Conservation (phyloP, 1,284 basidiomycete genomes). For the Amylostereum chailletii region DNA sequence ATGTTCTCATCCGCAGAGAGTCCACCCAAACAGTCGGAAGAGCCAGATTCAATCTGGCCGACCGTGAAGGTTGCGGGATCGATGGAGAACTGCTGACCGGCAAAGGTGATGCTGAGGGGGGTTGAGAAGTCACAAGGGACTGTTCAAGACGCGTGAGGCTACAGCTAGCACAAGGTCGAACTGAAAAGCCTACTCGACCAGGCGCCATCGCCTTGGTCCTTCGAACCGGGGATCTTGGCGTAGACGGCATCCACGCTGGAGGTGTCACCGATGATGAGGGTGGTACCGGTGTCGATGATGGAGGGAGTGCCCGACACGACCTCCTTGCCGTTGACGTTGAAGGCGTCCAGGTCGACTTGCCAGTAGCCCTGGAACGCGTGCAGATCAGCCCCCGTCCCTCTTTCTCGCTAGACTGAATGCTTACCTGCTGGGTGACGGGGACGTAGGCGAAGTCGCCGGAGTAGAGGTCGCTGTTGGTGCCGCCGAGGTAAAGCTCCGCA, state of each 20-base stretch:
- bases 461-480: conserved; percentile 14
- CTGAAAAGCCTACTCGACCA: conserved; percentile 5
- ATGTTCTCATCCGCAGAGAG: conserved; percentile 8
- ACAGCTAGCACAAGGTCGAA: neutral
- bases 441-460: conserved; percentile 16
- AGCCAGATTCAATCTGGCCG: conserved; percentile 11
- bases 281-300: conserved; percentile 6
- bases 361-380: conserved; percentile 13
- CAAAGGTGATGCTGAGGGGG: conserved; percentile 15
- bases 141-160: neutral
- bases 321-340: conserved; percentile 11
- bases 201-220: conserved; percentile 1
- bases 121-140: conserved; percentile 18
- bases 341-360: conserved; percentile 15
- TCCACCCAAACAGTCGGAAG: conserved; percentile 14
- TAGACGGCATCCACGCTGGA: neutral
- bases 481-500: conserved; percentile 33
- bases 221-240: neutral
- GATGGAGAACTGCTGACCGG: conserved; percentile 14
- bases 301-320: conserved; percentile 3
- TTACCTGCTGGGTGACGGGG: conserved; percentile 11
- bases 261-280: conserved; percentile 5
- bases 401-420: too few relatives aligned
- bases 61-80: conserved; percentile 16
- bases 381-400: too few relatives aligned